phyloP scores from a whole-genome alignment of 805 yeast genomes.

The Hagleromyces aurorensis region DNA sequence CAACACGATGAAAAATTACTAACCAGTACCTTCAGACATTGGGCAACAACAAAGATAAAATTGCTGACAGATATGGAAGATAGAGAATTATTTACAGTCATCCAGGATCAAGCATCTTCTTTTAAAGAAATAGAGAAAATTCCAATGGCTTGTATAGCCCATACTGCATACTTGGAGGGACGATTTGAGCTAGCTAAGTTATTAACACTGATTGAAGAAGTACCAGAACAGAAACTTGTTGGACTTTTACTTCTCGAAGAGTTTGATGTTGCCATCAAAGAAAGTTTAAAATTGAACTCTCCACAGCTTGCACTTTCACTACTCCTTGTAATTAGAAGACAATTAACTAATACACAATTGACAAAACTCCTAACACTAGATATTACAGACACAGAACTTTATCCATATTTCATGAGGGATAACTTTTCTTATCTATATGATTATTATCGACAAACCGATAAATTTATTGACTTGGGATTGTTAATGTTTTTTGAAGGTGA shows the following conservation, averaged over 20 bases:
- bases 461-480: conserved; percentile 39
- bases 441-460: conserved; percentile 59
- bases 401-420: conserved; percentile 27
- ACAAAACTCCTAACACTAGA: conserved; percentile 48
- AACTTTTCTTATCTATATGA: conserved; percentile 40
- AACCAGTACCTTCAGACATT: conserved; percentile 49
- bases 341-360: conserved; percentile 56
- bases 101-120: conserved; percentile 28
- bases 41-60: conserved; percentile 73
- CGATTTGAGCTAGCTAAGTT: conserved; percentile 57
- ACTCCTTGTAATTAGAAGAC: conserved; percentile 43
- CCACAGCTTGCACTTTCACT: conserved; percentile 44
- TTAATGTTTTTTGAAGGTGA: conserved; percentile 31
- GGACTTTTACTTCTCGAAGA: conserved; percentile 66
- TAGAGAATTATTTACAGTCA: conserved; percentile 42
- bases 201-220: conserved; percentile 58
- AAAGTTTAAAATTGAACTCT: conserved; percentile 54
- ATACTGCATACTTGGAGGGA: conserved; percentile 49
- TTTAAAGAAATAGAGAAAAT: conserved; percentile 33
- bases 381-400: conserved; percentile 32
- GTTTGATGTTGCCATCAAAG: conserved; percentile 56
- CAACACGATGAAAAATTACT: conserved; percentile 36
- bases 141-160: conserved; percentile 21
- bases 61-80: conserved; percentile 49
- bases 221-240: conserved; percentile 50